Evolutionary conservation across 805 yeast species (phyloP).

Genomic region (Yamadazyma insecticola): DNA sequence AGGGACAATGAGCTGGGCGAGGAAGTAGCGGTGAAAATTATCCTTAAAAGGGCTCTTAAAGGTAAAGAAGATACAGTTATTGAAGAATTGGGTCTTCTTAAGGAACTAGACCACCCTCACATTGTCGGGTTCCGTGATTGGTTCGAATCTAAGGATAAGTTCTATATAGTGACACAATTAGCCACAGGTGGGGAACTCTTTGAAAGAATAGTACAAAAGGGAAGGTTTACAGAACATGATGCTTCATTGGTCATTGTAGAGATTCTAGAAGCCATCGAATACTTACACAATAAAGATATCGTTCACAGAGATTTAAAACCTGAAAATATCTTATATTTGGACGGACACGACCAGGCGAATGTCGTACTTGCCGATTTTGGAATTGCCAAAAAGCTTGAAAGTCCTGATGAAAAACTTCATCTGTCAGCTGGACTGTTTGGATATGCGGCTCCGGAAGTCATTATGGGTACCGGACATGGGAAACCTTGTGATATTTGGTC

Average conservation of each 20-base stretch:
- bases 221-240: slow-evolving; percentile 84
- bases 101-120: slow-evolving; percentile 71
- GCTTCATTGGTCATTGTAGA: slow-evolving; percentile 75
- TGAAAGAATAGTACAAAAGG: slow-evolving; percentile 75
- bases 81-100: slow-evolving; percentile 72
- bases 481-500: slow-evolving; percentile 97
- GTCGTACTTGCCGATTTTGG: slow-evolving; percentile 95
- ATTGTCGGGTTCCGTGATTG: slow-evolving; percentile 89
- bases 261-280: slow-evolving; percentile 70
- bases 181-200: slow-evolving; percentile 96
- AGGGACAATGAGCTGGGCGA: slow-evolving; percentile 45
- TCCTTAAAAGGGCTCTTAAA: slow-evolving; percentile 76
- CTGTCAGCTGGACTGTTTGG: slow-evolving; percentile 91
- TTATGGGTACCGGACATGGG: slow-evolving; percentile 80
- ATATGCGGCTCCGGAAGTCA: slow-evolving; percentile 94
- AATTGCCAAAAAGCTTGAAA: slow-evolving; percentile 72
- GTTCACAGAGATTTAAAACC: slow-evolving; percentile 96
- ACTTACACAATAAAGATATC: slow-evolving; percentile 70
- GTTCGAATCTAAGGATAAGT: slow-evolving; percentile 91
- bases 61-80: slow-evolving; percentile 73
- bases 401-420: slow-evolving; percentile 56
- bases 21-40: slow-evolving; percentile 86
- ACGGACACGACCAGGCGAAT: slow-evolving; percentile 51
- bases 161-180: slow-evolving; percentile 87
- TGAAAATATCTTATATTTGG: slow-evolving; percentile 77